Percentiles rank a stretch among this genome's conserved stretches.
Conservation (phyloP, 441 rosid species). For the Metrosideros polymorpha region DNA sequence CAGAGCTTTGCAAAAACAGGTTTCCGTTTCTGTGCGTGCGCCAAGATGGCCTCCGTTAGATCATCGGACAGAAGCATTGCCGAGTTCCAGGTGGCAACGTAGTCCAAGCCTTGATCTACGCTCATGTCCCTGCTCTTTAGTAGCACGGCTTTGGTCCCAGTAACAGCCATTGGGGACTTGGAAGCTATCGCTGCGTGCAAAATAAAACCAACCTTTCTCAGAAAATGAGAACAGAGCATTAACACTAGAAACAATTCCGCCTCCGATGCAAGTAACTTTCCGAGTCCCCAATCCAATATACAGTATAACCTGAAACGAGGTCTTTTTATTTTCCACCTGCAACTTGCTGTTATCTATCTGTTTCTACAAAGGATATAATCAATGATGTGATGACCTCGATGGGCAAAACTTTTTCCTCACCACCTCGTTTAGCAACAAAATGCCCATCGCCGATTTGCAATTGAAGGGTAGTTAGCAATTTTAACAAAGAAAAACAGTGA, state of each 20-base stretch:
- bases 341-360: neutral
- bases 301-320: neutral
- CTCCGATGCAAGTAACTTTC: neutral
- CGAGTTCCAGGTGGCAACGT: slow-evolving; percentile 85
- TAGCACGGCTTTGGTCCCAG: slow-evolving; percentile 68
- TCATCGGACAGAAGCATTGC: slow-evolving; percentile 72
- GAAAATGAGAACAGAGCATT: neutral
- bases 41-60: slow-evolving; percentile 50
- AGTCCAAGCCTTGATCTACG: slow-evolving; percentile 77
- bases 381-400: neutral
- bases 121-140: slow-evolving; percentile 57
- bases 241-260: neutral
- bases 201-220: neutral
- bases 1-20: slow-evolving; percentile 68
- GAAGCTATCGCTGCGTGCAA: slow-evolving; percentile 42
- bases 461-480: neutral
- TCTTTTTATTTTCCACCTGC: neutral
- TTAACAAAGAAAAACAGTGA: neutral
- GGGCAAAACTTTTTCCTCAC: neutral
- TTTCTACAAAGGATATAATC: neutral
- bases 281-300: neutral
- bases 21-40: slow-evolving; percentile 37
- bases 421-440: neutral
- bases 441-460: neutral
- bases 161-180: slow-evolving; percentile 76